These are phyloP conservation scores for Ehretia macrophylla DNA, from an alignment of 257 asterid species.

Conservation along the genomic window DNA sequence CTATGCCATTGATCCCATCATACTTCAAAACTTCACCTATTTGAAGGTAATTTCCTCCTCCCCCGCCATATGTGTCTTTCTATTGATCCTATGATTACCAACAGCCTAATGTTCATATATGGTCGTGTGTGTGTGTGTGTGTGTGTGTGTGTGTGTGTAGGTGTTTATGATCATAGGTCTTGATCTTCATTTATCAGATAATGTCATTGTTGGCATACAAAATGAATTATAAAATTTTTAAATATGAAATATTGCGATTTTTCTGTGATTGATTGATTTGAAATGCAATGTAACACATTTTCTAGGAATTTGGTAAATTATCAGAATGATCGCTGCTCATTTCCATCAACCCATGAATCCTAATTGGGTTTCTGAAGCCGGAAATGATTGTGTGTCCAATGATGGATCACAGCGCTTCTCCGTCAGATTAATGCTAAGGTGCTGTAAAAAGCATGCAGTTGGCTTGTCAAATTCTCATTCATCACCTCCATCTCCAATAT, in stretches of 20 bases:
- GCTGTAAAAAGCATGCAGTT: constrained; percentile 2
- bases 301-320: constrained; percentile 11
- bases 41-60: too few relatives aligned
- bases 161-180: not conserved
- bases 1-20: too few relatives aligned
- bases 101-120: too few relatives aligned
- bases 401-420: constrained; percentile 8
- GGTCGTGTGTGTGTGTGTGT: too few relatives aligned
- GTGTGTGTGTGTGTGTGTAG: not conserved
- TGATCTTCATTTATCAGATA: not conserved
- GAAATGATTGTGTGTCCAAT: constrained; percentile 21
- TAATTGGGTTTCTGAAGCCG: constrained; percentile 15
- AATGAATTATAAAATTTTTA: too few relatives aligned
- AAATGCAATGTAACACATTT: too few relatives aligned
- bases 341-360: constrained; percentile 25
- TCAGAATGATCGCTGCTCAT: constrained; percentile 32
- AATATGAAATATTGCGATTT: not conserved
- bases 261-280: not conserved
- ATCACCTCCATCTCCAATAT: constrained; percentile 19
- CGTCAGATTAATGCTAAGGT: constrained; percentile 12
- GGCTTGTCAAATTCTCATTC: constrained; percentile 11
- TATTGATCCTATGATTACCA: too few relatives aligned
- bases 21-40: too few relatives aligned
- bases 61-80: too few relatives aligned
- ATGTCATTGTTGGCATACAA: too few relatives aligned